Evolutionary conservation across 2,329 filamentous ascomycete genomes (phyloP), one percentile per base, ranked within the genome.

Genomic region (Aspergillus brasiliensis): DNA sequence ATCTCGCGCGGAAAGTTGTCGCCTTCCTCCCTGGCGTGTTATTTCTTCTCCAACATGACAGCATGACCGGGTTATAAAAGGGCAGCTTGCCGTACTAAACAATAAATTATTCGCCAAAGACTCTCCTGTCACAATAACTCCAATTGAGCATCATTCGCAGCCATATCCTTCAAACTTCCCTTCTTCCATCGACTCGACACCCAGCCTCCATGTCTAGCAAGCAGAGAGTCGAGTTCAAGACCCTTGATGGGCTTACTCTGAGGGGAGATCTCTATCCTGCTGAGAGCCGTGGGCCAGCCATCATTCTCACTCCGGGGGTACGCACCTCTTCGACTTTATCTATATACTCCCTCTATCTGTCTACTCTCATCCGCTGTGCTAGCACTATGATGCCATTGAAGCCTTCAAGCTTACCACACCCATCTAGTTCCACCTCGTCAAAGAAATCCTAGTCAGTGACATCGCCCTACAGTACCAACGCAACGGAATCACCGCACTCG

Each of bases 201-300:
- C 37, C 11, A 13, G n/a, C 6, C 6, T 1, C 17, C 6, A 42
- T 42, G 38, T 42, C 38, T 11, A 42, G 15, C 28, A 31, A 3
- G 34, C 34, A 59, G 69, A 75, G 44, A 8, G 71, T 80, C 48
- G 73, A 79, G 58, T 78, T 79, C 67, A 72, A 73, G 44, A 79
- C 79, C 6, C 51, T 78, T 2, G 78, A 80, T 64, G 77, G 77
- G 6, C 46, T 78, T 4, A 76, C 68, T 8, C 64, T 81, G 8
- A 67, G 73, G 13, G 79, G 77, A 8, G 69, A 67, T 61, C 65
- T 81, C 11, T 81, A 73, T 59, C 68, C 71, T 25, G 74, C 71
- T 8, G 48, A 37, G 3, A 38, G 55, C 17, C 56, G 58, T 3
- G 65, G 65, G 13, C 66, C 66, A 10, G 63, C 48, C 13, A 55